Percentiles rank a stretch among this genome's conserved stretches.
Conservation (phyloP, 345 rosid species). For the Euphorbia peplus region DNA sequence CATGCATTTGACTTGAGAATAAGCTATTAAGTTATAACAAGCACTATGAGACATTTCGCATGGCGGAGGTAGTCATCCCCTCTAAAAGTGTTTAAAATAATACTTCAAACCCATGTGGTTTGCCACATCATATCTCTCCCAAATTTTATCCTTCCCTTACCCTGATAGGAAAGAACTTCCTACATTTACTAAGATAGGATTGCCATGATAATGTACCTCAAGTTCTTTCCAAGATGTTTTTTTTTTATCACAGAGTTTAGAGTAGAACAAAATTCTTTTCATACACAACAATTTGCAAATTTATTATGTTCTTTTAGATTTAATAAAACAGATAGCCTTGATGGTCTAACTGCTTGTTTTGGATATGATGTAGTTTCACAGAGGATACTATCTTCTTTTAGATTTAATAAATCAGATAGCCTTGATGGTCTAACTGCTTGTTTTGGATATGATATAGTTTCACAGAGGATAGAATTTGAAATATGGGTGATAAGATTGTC, state of each 20-base stretch:
- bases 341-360: background rate
- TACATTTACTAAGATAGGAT: background rate
- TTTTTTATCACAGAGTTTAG: background rate
- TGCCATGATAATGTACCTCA: background rate
- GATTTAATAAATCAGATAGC: background rate
- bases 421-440: background rate
- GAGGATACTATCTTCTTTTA: background rate
- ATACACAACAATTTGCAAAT: background rate
- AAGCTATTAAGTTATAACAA: background rate
- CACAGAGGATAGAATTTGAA: background rate
- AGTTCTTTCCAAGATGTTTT: background rate
- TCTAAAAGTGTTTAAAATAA: background rate
- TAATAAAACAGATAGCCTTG: constrained; percentile 2
- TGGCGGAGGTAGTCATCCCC: background rate
- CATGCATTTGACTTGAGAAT: background rate
- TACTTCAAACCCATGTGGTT: background rate
- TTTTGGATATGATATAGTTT: background rate
- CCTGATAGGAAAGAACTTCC: background rate
- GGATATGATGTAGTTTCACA: background rate
- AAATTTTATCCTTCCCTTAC: background rate
- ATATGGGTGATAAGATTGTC: background rate
- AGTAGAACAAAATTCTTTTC: background rate
- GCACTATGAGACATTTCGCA: background rate
- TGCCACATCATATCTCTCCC: background rate
- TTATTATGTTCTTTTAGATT: background rate